phyloP scores from a whole-genome alignment of 306 rosid species.

The Parietaria judaica region DNA sequence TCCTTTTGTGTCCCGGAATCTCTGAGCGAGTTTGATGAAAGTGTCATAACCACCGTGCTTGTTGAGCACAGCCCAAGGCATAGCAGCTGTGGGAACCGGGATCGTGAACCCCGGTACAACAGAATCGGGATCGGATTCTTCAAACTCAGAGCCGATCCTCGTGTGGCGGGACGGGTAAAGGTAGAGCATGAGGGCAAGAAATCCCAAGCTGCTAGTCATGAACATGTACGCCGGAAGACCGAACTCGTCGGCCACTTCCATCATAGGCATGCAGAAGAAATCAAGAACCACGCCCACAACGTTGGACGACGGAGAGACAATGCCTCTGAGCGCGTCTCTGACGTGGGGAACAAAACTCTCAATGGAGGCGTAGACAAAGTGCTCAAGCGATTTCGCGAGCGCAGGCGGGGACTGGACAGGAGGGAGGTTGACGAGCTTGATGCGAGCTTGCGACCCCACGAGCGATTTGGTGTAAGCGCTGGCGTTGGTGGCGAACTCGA shows the following conservation, averaged over 20 bases:
- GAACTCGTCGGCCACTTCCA: slow-evolving; percentile 41
- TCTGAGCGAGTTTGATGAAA: slow-evolving; percentile 28
- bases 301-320: slow-evolving; percentile 7
- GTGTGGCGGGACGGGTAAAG: slow-evolving; percentile 19
- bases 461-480: slow-evolving; percentile 34
- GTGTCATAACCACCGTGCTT: slow-evolving; percentile 36
- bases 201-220: slow-evolving; percentile 34
- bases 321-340: slow-evolving; percentile 6
- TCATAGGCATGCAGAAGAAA: slow-evolving; percentile 38
- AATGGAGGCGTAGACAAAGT: slow-evolving; percentile 17
- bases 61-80: neutral
- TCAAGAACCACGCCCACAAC: slow-evolving; percentile 41
- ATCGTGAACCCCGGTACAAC: slow-evolving; percentile 28
- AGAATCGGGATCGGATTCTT: slow-evolving; percentile 25
- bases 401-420: slow-evolving; percentile 28
- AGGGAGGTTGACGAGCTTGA: slow-evolving; percentile 42
- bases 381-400: slow-evolving; percentile 15
- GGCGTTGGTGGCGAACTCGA: slow-evolving; percentile 14
- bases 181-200: slow-evolving; percentile 25
- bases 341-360: slow-evolving; percentile 22
- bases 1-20: slow-evolving; percentile 35
- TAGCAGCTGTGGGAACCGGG: slow-evolving; percentile 1
- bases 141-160: slow-evolving; percentile 18
- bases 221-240: slow-evolving; percentile 41
- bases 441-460: slow-evolving; percentile 27